A percentile compares a stretch with the other conserved stretches of the same genome.
These are phyloP conservation scores for Coffea humblotiana DNA, from an alignment of 305 asterid genomes.

Conservation along the genomic window DNA sequence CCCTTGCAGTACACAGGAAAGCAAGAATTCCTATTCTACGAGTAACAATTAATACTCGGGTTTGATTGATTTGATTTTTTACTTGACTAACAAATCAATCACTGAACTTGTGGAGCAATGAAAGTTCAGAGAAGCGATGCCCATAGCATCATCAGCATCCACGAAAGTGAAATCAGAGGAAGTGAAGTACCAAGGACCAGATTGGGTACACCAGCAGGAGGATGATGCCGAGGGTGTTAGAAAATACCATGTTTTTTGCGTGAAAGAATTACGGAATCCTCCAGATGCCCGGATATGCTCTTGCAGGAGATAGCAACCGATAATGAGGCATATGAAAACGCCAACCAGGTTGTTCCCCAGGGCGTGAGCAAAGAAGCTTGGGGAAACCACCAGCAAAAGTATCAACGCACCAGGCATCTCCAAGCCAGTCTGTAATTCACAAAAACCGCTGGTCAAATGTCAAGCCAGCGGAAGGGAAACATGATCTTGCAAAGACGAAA, in stretches of 20 bases:
- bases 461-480: background rate
- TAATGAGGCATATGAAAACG: conserved; percentile 52
- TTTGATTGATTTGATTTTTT: too few species aligned
- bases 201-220: conserved; percentile 73
- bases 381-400: conserved; percentile 82
- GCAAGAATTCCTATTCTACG: background rate
- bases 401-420: conserved; percentile 94
- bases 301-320: conserved; percentile 85
- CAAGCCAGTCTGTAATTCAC: conserved; percentile 58
- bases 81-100: too few species aligned
- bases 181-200: conserved; percentile 61
- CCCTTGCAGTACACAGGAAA: background rate
- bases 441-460: background rate
- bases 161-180: conserved; percentile 18
- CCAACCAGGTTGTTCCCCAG: conserved; percentile 67
- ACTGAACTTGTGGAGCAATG: too few species aligned
- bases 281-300: conserved; percentile 88
- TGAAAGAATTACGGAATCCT: conserved; percentile 86
- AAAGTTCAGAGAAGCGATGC: too few species aligned
- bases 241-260: conserved; percentile 75
- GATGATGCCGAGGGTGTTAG: conserved; percentile 81
- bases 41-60: background rate
- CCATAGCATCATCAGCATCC: background rate
- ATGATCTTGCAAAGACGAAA: background rate
- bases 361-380: conserved; percentile 58